Evolutionary conservation across 352 stramenopile genomes (phyloP).

Genomic region (Globisporangium okanoganense): DNA sequence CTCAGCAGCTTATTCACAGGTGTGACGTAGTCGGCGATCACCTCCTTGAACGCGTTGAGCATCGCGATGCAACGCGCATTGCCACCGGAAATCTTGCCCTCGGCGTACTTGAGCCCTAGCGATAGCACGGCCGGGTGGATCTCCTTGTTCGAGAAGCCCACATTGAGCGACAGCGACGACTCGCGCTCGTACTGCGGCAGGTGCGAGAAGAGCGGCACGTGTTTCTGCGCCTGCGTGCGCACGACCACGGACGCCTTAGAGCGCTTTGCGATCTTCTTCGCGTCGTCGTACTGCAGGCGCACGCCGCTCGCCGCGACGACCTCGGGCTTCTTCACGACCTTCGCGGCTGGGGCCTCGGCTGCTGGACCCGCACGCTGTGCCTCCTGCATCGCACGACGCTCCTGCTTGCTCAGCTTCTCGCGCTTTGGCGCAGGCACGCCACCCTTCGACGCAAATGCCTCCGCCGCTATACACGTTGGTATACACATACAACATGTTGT

Average conservation of each 20-base stretch:
- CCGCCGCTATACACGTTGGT: slow-evolving; percentile 23
- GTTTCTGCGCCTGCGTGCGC: slow-evolving; percentile 75
- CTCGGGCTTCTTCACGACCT: slow-evolving; percentile 38
- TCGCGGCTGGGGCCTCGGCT: slow-evolving; percentile 7
- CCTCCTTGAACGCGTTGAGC: slow-evolving; percentile 89
- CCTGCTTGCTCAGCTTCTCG: slow-evolving; percentile 90
- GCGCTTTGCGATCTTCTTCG: slow-evolving; percentile 71
- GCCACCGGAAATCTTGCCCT: slow-evolving; percentile 84
- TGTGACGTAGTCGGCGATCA: slow-evolving; percentile 89
- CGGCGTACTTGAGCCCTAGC: slow-evolving; percentile 91
- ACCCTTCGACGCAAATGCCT: slow-evolving; percentile 49
- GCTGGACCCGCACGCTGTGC: slow-evolving; percentile 61
- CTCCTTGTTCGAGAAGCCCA: slow-evolving; percentile 69
- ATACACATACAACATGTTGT: not conserved
- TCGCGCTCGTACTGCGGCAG: slow-evolving; percentile 83
- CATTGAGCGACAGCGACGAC: slow-evolving; percentile 67
- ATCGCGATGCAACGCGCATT: slow-evolving; percentile 93
- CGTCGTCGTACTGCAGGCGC: slow-evolving; percentile 73
- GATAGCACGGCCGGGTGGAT: slow-evolving; percentile 90
- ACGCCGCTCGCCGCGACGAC: slow-evolving; percentile 33
- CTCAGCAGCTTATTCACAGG: slow-evolving; percentile 72
- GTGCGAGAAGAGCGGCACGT: slow-evolving; percentile 81
- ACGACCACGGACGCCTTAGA: slow-evolving; percentile 69
- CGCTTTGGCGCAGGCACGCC: slow-evolving; percentile 37
- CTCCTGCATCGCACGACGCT: slow-evolving; percentile 91